Conservation (phyloP, 129 eudicot genomes). For the Arctium minus region DNA sequence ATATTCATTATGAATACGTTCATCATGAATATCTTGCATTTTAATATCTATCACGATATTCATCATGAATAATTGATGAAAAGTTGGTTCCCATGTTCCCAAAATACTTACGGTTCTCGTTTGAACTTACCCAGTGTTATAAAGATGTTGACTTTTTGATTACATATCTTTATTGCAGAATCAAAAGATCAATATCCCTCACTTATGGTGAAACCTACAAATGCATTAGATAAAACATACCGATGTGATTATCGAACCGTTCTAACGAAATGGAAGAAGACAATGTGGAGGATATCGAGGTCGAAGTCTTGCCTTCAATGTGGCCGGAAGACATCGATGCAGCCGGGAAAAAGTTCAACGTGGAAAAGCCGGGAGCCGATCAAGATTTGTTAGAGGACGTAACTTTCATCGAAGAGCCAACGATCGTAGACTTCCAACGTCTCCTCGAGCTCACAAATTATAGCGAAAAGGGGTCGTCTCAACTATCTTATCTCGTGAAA, state of each 20-base stretch:
- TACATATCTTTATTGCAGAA: constrained; percentile 13
- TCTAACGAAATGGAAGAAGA: constrained; percentile 40
- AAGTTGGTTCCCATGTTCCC: background rate
- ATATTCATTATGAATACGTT: background rate
- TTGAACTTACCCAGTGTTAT: background rate
- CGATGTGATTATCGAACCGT: constrained; percentile 22
- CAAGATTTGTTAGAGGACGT: constrained; percentile 59
- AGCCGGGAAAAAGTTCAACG: constrained; percentile 59
- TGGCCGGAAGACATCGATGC: constrained; percentile 76
- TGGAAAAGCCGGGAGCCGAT: constrained; percentile 55
- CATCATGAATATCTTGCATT: background rate
- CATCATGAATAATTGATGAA: background rate
- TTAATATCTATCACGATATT: too few species aligned
- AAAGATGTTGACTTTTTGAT: background rate
- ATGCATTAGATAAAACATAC: constrained; percentile 4
- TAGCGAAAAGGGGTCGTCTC: constrained; percentile 71
- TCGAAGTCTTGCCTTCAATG: constrained; percentile 64
- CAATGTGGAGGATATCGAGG: constrained; percentile 48
- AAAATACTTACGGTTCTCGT: background rate
- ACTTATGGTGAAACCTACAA: constrained; percentile 7
- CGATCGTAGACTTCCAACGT: constrained; percentile 48
- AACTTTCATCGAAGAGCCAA: constrained; percentile 44
- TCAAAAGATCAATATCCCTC: background rate
- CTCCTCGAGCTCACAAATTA: constrained; percentile 54
- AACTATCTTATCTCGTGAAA: constrained; percentile 56